These are phyloP conservation scores for Gossypium ekmanianum DNA, from an alignment of 345 rosid genomes.

Conservation along the genomic window DNA sequence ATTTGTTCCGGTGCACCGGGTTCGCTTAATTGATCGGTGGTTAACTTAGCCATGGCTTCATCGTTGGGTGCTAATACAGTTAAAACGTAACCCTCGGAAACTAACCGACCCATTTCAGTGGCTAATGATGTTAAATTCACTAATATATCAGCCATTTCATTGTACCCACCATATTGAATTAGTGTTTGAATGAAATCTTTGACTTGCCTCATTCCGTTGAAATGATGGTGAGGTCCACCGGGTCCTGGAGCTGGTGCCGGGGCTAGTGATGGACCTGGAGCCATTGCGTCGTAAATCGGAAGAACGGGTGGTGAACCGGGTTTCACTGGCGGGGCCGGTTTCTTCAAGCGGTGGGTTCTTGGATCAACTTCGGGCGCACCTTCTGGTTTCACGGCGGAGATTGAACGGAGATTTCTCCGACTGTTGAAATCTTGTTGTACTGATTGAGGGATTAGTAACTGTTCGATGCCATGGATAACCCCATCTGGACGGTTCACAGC, in stretches of 20 bases:
- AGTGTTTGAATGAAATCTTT: conserved; percentile 65
- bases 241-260: conserved; percentile 78
- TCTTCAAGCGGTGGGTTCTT: conserved; percentile 58
- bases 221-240: conserved; percentile 65
- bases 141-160: conserved; percentile 71
- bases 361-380: conserved; percentile 77
- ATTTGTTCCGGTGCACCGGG: conserved; percentile 73
- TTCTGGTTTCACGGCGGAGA: conserved; percentile 63
- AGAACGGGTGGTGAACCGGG: conserved; percentile 49
- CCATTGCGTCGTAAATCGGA: conserved; percentile 61
- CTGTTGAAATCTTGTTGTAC: conserved; percentile 69
- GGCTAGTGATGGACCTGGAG: conserved; percentile 35
- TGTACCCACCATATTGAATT: conserved; percentile 69
- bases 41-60: conserved; percentile 80
- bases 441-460: conserved; percentile 59
- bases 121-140: conserved; percentile 72
- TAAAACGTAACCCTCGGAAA: conserved; percentile 70
- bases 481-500: conserved; percentile 65
- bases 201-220: conserved; percentile 66
- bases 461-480: conserved; percentile 72
- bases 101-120: conserved; percentile 68
- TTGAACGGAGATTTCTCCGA: conserved; percentile 54
- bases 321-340: conserved; percentile 31
- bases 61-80: conserved; percentile 76
- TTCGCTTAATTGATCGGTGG: conserved; percentile 69